Evolutionary conservation across 495 filamentous ascomycete genomes (phyloP), one percentile per base, ranked within the genome.

Genomic region (Xylaria intraflava): DNA sequence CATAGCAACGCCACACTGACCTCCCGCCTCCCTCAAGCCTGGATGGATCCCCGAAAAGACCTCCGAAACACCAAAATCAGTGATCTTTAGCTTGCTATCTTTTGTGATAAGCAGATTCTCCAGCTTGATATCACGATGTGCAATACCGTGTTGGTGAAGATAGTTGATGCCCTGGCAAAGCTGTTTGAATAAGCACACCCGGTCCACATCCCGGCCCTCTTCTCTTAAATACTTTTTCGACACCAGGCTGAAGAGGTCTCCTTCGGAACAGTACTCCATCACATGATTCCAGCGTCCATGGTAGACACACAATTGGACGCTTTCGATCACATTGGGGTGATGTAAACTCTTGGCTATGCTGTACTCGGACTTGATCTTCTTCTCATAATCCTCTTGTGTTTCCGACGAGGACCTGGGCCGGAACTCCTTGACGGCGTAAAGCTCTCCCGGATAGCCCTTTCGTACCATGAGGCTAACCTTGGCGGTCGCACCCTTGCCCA

Each of bases 291-390:
- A 90, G 29, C 80, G 77, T 26, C 74, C 73, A 58, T 85, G 74
- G 61, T 83, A 68, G 26, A 74, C 81, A 68, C 87, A 89, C 14
- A 92, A 69, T 8, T 82, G 79, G 20, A 86, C 71, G 0, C 85
- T 89, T 59, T 83, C 78, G 57, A 90, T 83, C 53, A 90, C 85
- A 62, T 90, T 90, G 16, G 87, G 87, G 64, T 92, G 88, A 60
- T 83, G 76, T 52, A 88, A 65, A 56, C 82, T 85, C 69, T 86
- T 87, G 40, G 84, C 84, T 47, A 90, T 83, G 64, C 80, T 85
- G 71, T 79, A 92, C 64, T 92, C 88, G 17, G 83, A 84, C 58
- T 88, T 88, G 71, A 91, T 83, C 73, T 89, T 88, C 70, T 83
- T 82, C 48, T 81, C 75, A 67, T 90, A 90, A 23, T 89, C 84